Base-by-base conservation (phyloP, 2,329 filamentous ascomycete genomes). In the Xylaria sp. region DNA sequence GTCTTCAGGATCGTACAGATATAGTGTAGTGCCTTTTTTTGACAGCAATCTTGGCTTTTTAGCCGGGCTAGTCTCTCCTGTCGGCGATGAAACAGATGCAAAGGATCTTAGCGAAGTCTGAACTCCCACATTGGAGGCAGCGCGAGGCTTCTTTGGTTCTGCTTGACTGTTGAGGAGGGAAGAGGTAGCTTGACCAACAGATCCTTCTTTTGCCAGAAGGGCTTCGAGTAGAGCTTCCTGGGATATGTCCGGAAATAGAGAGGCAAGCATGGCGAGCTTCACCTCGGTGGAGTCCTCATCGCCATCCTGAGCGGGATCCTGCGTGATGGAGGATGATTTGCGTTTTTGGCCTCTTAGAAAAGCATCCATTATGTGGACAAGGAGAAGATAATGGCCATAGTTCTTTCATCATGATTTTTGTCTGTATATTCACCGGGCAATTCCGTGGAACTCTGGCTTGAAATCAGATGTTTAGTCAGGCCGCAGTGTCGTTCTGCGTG, bases 181-280 rank as follows among this genome's bases (percentile, higher is more conserved):
- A 1, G 85, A 81, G 0, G 89, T 87, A 0, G 93, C 90, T 9
- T 85, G 81, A 23, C 90, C 82, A 0, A 98, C 91, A 0, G 89
- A 93, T 0, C 96, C 96, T 33, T 95, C 88, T 68, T 92, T 90
- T 0, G 89, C 90, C 0, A 97, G 83, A 0, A 98, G 84, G 6
- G 94, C 83, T 72, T 98, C 95, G 0, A 99, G 86, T 0, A 98
- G 83, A 0, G 86, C 83, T 43, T 91, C 88, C 56, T 92, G 89
- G 8, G 89, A 85, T 3, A 90, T 72, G 0, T 83, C 78, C 0
- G 92, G 89, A 72, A 94, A 87, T 0, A 98, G 82, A 0, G 96
- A 98, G 1, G 91, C 88, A 2, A 99, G 83, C 1, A 97, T 83
- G 1, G 94, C 94, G 15, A 99, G 82, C 77, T 98, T 98, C 75